phyloP scores from a whole-genome alignment of 352 stramenopile species.

The Pythium diclinum region DNA sequence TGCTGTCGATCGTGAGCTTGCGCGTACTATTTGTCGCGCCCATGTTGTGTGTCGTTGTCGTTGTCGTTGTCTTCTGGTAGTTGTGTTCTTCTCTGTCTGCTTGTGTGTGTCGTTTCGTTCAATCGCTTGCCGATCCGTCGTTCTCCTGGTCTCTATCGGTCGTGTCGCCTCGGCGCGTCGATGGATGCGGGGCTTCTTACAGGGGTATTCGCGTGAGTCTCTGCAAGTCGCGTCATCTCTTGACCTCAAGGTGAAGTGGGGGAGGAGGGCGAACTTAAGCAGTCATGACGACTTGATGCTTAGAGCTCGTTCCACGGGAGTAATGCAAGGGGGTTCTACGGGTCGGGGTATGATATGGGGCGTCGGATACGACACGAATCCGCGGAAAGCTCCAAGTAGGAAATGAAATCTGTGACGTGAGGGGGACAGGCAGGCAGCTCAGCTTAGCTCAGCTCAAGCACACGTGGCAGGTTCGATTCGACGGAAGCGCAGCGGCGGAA shows the following conservation, averaged over 20 bases:
- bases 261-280: slow-evolving; percentile 24
- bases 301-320: slow-evolving; percentile 26
- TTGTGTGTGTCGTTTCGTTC: slow-evolving; percentile 22
- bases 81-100: slow-evolving; percentile 7
- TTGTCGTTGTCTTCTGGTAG: slow-evolving; percentile 11
- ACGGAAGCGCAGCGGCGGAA: not conserved
- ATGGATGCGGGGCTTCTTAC: slow-evolving; percentile 13
- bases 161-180: slow-evolving; percentile 17
- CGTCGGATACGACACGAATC: not conserved
- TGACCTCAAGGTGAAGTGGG: slow-evolving; percentile 19
- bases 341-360: not conserved
- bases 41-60: slow-evolving; percentile 37
- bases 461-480: slow-evolving; percentile 10
- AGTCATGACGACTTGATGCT: slow-evolving; percentile 27
- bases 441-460: not conserved
- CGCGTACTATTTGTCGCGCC: slow-evolving; percentile 74
- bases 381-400: no score
- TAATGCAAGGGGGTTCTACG: slow-evolving; percentile 26
- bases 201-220: slow-evolving; percentile 16
- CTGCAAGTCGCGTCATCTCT: slow-evolving; percentile 32
- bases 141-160: slow-evolving; percentile 17
- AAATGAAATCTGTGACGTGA: not conserved
- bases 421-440: not conserved
- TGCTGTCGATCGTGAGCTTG: slow-evolving; percentile 79
- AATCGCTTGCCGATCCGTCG: slow-evolving; percentile 7